A percentile compares a stretch with the other conserved stretches of the same genome.
Conservation (phyloP, 495 filamentous ascomycete species). For the Paragyromitra xinjiangensis region DNA sequence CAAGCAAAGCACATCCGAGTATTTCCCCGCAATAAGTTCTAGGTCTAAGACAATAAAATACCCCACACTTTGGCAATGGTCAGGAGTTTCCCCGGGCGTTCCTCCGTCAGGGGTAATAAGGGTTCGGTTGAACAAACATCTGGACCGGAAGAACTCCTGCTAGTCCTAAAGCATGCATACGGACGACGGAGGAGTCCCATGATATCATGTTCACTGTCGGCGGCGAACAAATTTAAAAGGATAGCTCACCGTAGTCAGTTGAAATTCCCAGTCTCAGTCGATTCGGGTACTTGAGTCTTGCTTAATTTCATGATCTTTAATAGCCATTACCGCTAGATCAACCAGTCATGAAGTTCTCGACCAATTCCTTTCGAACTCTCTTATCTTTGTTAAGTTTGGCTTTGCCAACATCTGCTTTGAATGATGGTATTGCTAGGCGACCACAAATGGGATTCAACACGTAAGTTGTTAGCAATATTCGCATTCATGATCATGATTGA, state of each 20-base stretch:
- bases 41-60: not conserved
- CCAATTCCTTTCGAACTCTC: not conserved
- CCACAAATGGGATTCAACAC: slow-evolving; percentile 54
- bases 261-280: not conserved
- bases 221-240: slow-evolving; percentile 11
- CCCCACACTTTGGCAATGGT: slow-evolving; percentile 10
- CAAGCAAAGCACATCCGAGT: not conserved
- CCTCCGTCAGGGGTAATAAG: slow-evolving; percentile 16
- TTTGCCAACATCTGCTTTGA: slow-evolving; percentile 16
- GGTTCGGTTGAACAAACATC: slow-evolving; percentile 13
- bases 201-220: slow-evolving; percentile 1
- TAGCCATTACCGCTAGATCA: not conserved
- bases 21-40: slow-evolving; percentile 13
- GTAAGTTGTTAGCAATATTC: slow-evolving; percentile 4
- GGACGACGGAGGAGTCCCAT: slow-evolving; percentile 2
- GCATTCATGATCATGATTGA: not conserved
- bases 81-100: slow-evolving; percentile 21
- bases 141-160: not conserved
- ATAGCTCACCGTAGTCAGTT: slow-evolving; percentile 5
- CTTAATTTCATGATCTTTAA: not conserved
- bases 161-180: not conserved
- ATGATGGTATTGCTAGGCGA: slow-evolving; percentile 34
- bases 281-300: not conserved
- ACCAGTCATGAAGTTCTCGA: slow-evolving; percentile 17
- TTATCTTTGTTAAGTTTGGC: slow-evolving; percentile 2